Conservation (phyloP, 257 asterid genomes). For the Solanum ossicruentum region DNA sequence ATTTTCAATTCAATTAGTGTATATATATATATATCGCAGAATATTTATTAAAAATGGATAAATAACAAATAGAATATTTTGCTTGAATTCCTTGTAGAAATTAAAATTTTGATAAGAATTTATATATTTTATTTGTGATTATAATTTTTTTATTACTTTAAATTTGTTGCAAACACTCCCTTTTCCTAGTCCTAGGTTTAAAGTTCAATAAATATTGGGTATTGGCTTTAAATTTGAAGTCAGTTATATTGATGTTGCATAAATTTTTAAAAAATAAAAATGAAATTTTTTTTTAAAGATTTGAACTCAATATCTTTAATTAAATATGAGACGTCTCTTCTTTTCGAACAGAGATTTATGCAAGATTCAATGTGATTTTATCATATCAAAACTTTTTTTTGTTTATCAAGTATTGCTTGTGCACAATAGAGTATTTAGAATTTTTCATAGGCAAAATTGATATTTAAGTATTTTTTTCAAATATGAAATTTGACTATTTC, state of each 20-base stretch:
- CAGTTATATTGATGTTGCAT: background rate
- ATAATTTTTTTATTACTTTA: too few relatives aligned
- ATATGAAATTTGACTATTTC: background rate
- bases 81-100: too few relatives aligned
- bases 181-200: too few relatives aligned
- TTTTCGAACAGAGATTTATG: background rate
- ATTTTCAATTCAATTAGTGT: background rate
- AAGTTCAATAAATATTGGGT: too few relatives aligned
- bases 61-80: too few relatives aligned
- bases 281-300: accelerated
- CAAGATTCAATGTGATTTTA: background rate
- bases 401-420: background rate
- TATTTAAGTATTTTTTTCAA: background rate
- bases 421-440: background rate
- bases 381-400: background rate
- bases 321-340: background rate
- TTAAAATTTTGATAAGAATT: too few relatives aligned
- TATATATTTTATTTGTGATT: too few relatives aligned
- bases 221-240: background rate
- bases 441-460: background rate
- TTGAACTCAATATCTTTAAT: background rate
- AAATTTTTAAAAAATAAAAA: too few relatives aligned
- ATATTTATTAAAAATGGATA: too few relatives aligned
- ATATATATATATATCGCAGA: background rate
- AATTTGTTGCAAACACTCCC: too few relatives aligned